A percentile compares a stretch with the other conserved stretches of the same genome.
Conservation (phyloP, 2,329 filamentous ascomycete species). For the Pestalotiopsis sp. region DNA sequence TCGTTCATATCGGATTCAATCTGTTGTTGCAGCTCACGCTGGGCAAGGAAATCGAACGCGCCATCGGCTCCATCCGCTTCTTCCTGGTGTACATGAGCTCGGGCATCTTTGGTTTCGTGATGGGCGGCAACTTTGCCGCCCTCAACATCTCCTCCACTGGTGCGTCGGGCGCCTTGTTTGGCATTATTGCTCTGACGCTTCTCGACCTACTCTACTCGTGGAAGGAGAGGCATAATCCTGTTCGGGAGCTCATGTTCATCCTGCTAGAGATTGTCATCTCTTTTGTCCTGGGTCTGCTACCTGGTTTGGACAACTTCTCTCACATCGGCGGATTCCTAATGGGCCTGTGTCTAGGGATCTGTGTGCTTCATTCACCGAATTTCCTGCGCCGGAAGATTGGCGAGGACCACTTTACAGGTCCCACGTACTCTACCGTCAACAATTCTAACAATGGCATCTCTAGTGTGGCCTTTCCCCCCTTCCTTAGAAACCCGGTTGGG, state of each 20-base stretch:
- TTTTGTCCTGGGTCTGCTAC: constrained; percentile 88
- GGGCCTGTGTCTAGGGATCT: constrained; percentile 85
- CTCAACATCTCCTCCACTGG: constrained; percentile 82
- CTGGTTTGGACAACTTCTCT: constrained; percentile 94
- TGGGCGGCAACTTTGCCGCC: constrained; percentile 91
- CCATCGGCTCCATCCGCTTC: constrained; percentile 87
- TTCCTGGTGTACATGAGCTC: constrained; percentile 86
- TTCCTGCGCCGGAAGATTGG: constrained; percentile 75
- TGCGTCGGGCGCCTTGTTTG: constrained; percentile 88
- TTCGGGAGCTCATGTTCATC: constrained; percentile 86
- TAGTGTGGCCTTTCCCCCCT: constrained; percentile 51
- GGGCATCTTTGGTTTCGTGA: constrained; percentile 93
- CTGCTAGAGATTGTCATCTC: constrained; percentile 83
- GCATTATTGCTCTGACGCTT: constrained; percentile 83
- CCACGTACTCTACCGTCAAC: constrained; percentile 72
- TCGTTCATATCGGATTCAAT: constrained; percentile 97
- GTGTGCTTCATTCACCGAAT: constrained; percentile 85
- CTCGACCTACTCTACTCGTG: constrained; percentile 94
- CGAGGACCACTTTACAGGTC: constrained; percentile 49
- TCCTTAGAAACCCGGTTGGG: constrained; percentile 65
- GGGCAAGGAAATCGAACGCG: constrained; percentile 87
- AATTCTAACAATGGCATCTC: constrained; percentile 41
- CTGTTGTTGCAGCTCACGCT: constrained; percentile 88
- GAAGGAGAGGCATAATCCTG: constrained; percentile 74
- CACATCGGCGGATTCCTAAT: constrained; percentile 96